Percentiles rank a stretch among this genome's conserved stretches.
phyloP scores from a whole-genome alignment of 352 stramenopile genomes.

The Phytophthora foliorum region DNA sequence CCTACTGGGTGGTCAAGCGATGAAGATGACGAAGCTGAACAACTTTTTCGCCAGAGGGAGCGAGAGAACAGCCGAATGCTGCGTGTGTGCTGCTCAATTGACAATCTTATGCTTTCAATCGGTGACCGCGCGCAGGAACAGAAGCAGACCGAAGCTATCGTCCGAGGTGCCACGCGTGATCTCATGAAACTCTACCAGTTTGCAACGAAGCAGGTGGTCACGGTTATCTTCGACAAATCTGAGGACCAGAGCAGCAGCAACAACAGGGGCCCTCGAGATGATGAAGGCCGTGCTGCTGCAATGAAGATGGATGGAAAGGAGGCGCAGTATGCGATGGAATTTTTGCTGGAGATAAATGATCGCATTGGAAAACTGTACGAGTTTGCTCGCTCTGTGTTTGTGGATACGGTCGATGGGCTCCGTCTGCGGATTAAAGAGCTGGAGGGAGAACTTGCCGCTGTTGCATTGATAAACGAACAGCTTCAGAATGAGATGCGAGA shows the following conservation, averaged over 20 bases:
- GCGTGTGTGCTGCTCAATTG: constrained; percentile 71
- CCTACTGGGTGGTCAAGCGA: constrained; percentile 46
- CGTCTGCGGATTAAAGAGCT: constrained; percentile 12
- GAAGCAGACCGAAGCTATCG: constrained; percentile 58
- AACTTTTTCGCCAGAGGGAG: constrained; percentile 51
- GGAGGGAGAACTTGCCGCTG: constrained; percentile 18
- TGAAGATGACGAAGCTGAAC: constrained; percentile 49
- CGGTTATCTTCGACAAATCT: constrained; percentile 27
- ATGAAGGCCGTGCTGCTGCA: background rate
- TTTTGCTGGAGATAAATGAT: constrained; percentile 49
- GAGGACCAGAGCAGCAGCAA: constrained; percentile 13
- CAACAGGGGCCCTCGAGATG: background rate
- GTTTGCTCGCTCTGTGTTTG: constrained; percentile 49
- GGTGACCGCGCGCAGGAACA: constrained; percentile 57
- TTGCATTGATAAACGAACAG: constrained; percentile 31
- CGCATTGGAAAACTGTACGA: constrained; percentile 50
- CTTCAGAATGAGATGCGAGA: constrained; percentile 55
- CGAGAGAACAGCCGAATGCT: constrained; percentile 65
- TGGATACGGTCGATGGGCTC: constrained; percentile 40
- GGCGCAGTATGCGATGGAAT: constrained; percentile 55
- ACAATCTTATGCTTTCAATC: constrained; percentile 72
- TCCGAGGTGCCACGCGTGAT: constrained; percentile 49
- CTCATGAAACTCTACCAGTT: constrained; percentile 60
- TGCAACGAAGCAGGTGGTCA: constrained; percentile 55
- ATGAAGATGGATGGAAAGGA: constrained; percentile 41